Evolutionary conservation across 495 filamentous ascomycete genomes (phyloP).

Genomic region (Penicillium lagena): DNA sequence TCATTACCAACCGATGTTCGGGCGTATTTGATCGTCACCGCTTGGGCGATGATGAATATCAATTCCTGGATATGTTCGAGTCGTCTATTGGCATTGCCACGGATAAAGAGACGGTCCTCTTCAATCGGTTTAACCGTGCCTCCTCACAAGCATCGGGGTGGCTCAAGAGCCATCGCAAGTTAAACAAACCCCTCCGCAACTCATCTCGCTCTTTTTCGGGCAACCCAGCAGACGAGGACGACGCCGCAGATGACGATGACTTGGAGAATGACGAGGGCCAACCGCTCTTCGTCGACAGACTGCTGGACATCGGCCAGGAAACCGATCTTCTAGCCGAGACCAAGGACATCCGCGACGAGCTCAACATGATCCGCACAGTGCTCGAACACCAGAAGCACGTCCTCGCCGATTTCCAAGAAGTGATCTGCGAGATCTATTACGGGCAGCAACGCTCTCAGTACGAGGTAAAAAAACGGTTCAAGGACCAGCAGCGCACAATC

Average conservation of each 20-base stretch:
- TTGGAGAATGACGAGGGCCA: constrained; percentile 20
- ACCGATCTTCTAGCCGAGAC: constrained; percentile 59
- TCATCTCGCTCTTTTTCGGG: constrained; percentile 1
- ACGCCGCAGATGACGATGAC: constrained; percentile 8
- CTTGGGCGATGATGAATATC: constrained; percentile 55
- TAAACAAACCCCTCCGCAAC: constrained; percentile 35
- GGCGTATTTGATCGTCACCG: constrained; percentile 61
- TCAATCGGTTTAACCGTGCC: constrained; percentile 56
- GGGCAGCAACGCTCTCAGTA: constrained; percentile 34
- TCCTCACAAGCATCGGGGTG: constrained; percentile 55
- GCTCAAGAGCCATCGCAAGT: constrained; percentile 53
- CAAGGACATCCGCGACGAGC: constrained; percentile 67
- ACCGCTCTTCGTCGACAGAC: constrained; percentile 54
- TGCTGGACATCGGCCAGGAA: constrained; percentile 63
- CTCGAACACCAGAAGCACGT: constrained; percentile 53
- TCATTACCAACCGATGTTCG: constrained; percentile 60
- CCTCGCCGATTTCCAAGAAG: constrained; percentile 47
- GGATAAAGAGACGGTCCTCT: constrained; percentile 57
- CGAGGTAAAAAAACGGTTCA: constrained; percentile 52
- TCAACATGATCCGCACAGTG: constrained; percentile 63
- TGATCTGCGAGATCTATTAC: constrained; percentile 44
- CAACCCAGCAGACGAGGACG: constrained; percentile 1
- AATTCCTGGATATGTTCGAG: constrained; percentile 71
- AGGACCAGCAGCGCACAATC: constrained; percentile 55
- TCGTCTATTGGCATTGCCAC: constrained; percentile 58